These are phyloP conservation scores for Wolfiporia cocos DNA, from an alignment of 1,284 basidiomycete species.

Conservation along the genomic window DNA sequence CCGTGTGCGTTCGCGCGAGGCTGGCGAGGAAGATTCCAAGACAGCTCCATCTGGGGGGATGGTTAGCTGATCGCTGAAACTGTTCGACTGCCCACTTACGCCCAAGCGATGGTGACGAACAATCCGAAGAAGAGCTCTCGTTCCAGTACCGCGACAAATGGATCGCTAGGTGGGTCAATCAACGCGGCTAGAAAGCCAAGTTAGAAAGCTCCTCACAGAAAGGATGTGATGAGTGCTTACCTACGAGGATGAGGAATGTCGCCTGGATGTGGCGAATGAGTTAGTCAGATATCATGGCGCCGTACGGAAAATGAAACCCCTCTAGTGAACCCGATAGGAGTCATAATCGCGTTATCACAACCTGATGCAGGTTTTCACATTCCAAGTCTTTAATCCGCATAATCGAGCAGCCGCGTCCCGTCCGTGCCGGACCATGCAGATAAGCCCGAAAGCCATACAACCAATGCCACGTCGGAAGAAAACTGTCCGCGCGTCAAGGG, in stretches of 20 bases:
- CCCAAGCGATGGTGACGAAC: constrained; percentile 53
- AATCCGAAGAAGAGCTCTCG: constrained; percentile 58
- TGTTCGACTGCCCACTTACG: too few relatives aligned
- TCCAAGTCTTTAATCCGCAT: too few relatives aligned
- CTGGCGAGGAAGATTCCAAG: constrained; percentile 62
- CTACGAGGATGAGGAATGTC: constrained; percentile 61
- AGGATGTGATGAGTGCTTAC: constrained; percentile 25
- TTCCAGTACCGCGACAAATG: constrained; percentile 64
- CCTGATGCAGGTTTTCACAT: too few relatives aligned
- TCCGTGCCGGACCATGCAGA: too few relatives aligned
- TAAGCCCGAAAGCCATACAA: too few relatives aligned
- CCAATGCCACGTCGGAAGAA: too few relatives aligned
- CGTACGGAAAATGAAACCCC: background rate
- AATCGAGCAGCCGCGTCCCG: too few relatives aligned
- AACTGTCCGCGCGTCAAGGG: too few relatives aligned
- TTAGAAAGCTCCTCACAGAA: background rate
- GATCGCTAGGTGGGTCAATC: constrained; percentile 63
- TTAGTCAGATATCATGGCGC: background rate
- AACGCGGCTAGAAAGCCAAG: constrained; percentile 41
- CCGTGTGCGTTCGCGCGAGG: constrained; percentile 44
- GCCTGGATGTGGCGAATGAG: constrained; percentile 38
- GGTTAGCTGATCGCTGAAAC: too few relatives aligned
- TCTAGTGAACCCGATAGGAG: too few relatives aligned
- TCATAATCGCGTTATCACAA: too few relatives aligned
- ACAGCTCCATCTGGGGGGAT: constrained; percentile 55